These are phyloP conservation scores for Paracoccidioides lutzii DNA, from an alignment of 2,329 filamentous ascomycete species.

Conservation along the genomic window DNA sequence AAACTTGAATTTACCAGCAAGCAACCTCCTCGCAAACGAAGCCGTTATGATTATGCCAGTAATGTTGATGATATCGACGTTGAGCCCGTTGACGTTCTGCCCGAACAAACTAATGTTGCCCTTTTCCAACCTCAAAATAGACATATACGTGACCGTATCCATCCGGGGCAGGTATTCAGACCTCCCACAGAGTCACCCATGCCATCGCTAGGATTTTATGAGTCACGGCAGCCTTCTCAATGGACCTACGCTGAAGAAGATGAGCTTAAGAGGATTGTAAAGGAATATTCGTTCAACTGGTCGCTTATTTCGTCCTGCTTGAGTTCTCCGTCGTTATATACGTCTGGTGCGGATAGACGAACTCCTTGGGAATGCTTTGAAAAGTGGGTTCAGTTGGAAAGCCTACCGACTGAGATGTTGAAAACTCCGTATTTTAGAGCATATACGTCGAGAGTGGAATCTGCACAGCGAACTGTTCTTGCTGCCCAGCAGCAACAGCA, in stretches of 20 bases:
- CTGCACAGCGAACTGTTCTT: slow-evolving; percentile 47
- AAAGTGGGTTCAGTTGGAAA: slow-evolving; percentile 85
- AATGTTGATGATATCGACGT: slow-evolving; percentile 54
- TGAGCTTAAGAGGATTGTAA: slow-evolving; percentile 69
- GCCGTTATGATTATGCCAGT: slow-evolving; percentile 64
- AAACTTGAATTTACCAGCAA: slow-evolving; percentile 58
- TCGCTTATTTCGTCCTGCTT: slow-evolving; percentile 79
- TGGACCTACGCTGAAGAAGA: slow-evolving; percentile 89
- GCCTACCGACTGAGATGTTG: slow-evolving; percentile 80
- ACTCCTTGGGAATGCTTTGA: slow-evolving; percentile 99
- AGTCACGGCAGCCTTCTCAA: slow-evolving; percentile 72
- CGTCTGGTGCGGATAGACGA: slow-evolving; percentile 75
- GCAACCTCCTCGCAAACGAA: slow-evolving; percentile 59
- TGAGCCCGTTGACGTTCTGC: slow-evolving; percentile 41
- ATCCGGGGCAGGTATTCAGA: slow-evolving; percentile 82
- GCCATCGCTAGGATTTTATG: slow-evolving; percentile 83
- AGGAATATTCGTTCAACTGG: slow-evolving; percentile 96
- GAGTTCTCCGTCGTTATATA: slow-evolving; percentile 58
- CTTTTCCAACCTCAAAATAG: slow-evolving; percentile 85
- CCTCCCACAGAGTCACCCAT: slow-evolving; percentile 85
- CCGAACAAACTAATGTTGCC: slow-evolving; percentile 64
- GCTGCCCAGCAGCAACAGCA: slow-evolving; percentile 43
- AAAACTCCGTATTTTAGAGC: slow-evolving; percentile 91
- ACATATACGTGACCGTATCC: slow-evolving; percentile 73
- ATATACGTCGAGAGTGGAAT: slow-evolving; percentile 50